Percentiles rank a stretch among this genome's conserved stretches.
Evolutionary conservation across 192 early-diverging fungal species (phyloP).

Genomic region (Backusella mclennaniae): DNA sequence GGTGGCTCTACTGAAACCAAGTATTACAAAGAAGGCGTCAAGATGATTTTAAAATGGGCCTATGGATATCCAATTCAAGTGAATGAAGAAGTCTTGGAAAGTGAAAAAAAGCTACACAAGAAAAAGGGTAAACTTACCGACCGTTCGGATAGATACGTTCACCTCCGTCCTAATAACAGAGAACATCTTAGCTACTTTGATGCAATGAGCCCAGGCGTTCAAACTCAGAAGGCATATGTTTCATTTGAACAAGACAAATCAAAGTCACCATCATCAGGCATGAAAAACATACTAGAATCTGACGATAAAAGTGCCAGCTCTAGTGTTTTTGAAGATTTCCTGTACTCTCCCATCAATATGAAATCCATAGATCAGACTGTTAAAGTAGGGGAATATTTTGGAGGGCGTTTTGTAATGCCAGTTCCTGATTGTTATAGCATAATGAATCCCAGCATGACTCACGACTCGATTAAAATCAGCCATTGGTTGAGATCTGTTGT

Average conservation of each 20-base stretch:
- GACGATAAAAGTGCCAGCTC: background rate
- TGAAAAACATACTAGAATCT: background rate
- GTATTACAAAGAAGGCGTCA: background rate
- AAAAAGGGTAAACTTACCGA: background rate
- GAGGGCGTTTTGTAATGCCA: slow-evolving; percentile 29
- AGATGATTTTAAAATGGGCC: slow-evolving; percentile 24
- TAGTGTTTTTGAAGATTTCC: background rate
- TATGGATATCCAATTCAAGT: slow-evolving; percentile 10
- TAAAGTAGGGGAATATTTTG: slow-evolving; percentile 20
- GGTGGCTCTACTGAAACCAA: background rate
- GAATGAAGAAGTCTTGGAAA: background rate
- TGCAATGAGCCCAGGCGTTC: background rate
- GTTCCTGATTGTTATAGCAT: slow-evolving; percentile 25
- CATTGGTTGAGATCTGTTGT: slow-evolving; percentile 25
- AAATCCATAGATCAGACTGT: slow-evolving; percentile 22
- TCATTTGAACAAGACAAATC: background rate
- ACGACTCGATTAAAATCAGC: slow-evolving; percentile 10
- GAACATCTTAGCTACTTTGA: slow-evolving; percentile 4
- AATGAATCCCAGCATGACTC: slow-evolving; percentile 20
- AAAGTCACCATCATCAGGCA: background rate
- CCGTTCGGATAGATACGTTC: background rate
- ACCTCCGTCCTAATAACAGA: background rate
- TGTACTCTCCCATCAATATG: slow-evolving; percentile 14
- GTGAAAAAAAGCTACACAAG: background rate
- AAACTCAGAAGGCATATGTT: background rate